A percentile compares a stretch with the other conserved stretches of the same genome.
phyloP scores from a whole-genome alignment of 305 asterid genomes.

The Solanum hybrid region DNA sequence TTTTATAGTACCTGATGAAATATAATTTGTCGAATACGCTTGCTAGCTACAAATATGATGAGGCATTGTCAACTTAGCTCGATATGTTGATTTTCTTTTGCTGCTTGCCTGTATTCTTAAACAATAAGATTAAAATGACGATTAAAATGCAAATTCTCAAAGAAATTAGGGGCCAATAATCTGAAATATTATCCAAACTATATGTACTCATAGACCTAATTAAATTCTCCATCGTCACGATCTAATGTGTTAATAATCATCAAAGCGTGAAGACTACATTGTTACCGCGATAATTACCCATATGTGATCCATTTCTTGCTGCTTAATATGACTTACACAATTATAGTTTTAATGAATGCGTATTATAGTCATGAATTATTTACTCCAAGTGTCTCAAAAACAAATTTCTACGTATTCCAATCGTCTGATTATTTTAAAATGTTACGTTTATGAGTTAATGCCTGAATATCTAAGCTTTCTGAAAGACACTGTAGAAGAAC shows the following conservation, averaged over 20 bases:
- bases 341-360: too few species aligned
- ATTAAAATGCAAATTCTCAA: neutral
- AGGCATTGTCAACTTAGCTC: neutral
- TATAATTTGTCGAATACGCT: neutral
- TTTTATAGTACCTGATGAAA: neutral
- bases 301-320: neutral
- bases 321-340: neutral
- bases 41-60: neutral
- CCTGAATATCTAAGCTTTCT: neutral
- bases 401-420: too few species aligned
- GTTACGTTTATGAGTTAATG: too few species aligned
- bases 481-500: neutral
- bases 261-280: neutral
- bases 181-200: neutral
- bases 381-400: too few species aligned
- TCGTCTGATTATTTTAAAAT: too few species aligned
- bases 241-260: neutral
- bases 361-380: too few species aligned
- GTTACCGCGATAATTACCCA: neutral
- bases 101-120: neutral
- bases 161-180: neutral
- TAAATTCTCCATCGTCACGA: neutral
- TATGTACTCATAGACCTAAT: neutral
- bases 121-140: neutral
- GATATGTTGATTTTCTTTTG: neutral